These are phyloP conservation scores for Penicillium brasilianum DNA, from an alignment of 2,329 filamentous ascomycete genomes.

Conservation along the genomic window DNA sequence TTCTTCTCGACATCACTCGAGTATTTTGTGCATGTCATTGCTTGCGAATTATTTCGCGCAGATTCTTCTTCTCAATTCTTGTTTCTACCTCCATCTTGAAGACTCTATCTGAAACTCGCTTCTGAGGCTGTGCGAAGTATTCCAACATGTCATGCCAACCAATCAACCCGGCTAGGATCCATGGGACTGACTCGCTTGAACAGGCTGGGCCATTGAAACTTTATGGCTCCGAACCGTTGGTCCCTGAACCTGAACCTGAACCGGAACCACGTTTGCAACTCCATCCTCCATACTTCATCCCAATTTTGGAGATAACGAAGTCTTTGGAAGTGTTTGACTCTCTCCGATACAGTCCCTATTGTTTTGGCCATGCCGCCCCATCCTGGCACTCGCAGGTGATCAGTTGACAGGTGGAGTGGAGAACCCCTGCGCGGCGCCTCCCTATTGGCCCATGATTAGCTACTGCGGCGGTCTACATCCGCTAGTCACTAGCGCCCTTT, in stretches of 20 bases:
- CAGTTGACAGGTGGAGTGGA: conserved; percentile 28
- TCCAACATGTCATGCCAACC: neutral
- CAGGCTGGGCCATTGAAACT: neutral
- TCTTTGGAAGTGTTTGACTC: neutral
- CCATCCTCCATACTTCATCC: neutral
- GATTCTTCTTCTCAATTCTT: neutral
- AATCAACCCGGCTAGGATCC: neutral
- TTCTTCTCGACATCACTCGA: neutral
- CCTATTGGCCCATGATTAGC: conserved; percentile 22
- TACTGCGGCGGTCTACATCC: conserved; percentile 3
- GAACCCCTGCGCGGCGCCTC: conserved; percentile 8
- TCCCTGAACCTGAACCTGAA: neutral
- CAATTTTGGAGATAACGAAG: neutral
- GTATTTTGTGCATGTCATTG: neutral
- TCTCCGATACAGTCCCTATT: neutral
- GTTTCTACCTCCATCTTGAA: neutral
- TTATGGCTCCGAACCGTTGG: neutral
- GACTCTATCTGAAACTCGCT: neutral
- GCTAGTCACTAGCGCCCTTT: conserved; percentile 9
- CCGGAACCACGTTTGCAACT: neutral
- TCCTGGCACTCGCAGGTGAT: conserved; percentile 15
- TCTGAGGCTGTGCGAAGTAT: neutral
- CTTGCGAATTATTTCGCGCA: neutral
- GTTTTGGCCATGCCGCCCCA: neutral
- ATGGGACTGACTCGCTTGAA: conserved; percentile 4